These are phyloP conservation scores for Phytophthora chlamydospora DNA, from an alignment of 352 stramenopile species.

Conservation along the genomic window DNA sequence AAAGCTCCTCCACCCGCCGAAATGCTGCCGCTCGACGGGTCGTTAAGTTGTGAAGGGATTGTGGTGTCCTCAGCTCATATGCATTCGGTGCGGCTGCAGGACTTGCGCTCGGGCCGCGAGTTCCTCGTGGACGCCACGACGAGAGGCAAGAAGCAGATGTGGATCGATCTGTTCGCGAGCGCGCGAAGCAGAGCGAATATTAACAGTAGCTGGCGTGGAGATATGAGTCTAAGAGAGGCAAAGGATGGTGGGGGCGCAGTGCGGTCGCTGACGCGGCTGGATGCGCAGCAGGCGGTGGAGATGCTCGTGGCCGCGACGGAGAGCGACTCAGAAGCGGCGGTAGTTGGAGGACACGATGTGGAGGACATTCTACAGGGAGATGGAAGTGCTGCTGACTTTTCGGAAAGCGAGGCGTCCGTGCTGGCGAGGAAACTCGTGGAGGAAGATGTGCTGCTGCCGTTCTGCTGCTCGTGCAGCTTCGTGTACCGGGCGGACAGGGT, in stretches of 20 bases:
- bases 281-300: constrained; percentile 34
- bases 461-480: constrained; percentile 41
- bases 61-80: constrained; percentile 68
- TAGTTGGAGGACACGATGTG: constrained; percentile 42
- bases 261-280: constrained; percentile 15
- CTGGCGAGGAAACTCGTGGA: constrained; percentile 32
- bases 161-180: constrained; percentile 55
- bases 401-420: constrained; percentile 16
- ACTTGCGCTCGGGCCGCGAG: constrained; percentile 48
- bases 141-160: constrained; percentile 58
- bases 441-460: constrained; percentile 34
- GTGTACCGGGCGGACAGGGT: constrained; percentile 37
- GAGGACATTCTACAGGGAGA: constrained; percentile 35
- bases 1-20: constrained; percentile 24
- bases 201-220: constrained; percentile 19
- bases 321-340: constrained; percentile 16
- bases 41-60: constrained; percentile 52
- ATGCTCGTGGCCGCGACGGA: constrained; percentile 37
- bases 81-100: constrained; percentile 56
- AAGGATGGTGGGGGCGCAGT: not conserved
- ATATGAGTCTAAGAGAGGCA: constrained; percentile 3
- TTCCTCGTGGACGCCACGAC: constrained; percentile 51
- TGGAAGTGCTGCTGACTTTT: constrained; percentile 25
- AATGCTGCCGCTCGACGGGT: constrained; percentile 46
- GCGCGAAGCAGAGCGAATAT: constrained; percentile 33